A percentile compares a stretch with the other conserved stretches of the same genome.
Evolutionary conservation across 768 basidiomycete genomes (phyloP).

Genomic region (Plicaturopsis crispa): DNA sequence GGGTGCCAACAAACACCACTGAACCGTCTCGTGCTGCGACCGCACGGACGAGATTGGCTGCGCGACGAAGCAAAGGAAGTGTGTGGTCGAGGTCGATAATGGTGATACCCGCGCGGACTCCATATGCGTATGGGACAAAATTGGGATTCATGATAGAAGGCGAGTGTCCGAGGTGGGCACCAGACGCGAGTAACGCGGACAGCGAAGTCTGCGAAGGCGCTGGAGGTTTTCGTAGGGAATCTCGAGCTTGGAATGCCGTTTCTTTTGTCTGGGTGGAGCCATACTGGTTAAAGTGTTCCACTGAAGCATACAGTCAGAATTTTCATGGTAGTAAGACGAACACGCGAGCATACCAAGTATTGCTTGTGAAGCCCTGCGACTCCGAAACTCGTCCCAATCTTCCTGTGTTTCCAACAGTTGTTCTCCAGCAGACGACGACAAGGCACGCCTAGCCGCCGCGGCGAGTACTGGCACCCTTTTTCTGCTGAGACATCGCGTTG

Average conservation of each 20-base stretch:
- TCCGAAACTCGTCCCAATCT: conserved; percentile 64
- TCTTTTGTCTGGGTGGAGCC: conserved; percentile 72
- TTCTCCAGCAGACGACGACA: conserved; percentile 19
- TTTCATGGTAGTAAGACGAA: conserved; percentile 9
- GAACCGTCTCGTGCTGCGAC: conserved; percentile 76
- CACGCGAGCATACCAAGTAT: conserved; percentile 40
- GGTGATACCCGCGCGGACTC: conserved; percentile 80
- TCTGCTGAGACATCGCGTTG: no score
- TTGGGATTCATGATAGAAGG: conserved; percentile 80
- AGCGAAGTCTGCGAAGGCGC: conserved; percentile 61
- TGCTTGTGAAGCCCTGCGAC: conserved; percentile 47
- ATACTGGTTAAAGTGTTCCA: conserved; percentile 54
- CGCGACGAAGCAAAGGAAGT: conserved; percentile 83
- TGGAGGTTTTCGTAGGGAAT: conserved; percentile 55
- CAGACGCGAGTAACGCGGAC: conserved; percentile 86
- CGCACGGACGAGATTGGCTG: conserved; percentile 79
- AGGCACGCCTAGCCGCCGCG: conserved; percentile 11
- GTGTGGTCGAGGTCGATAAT: conserved; percentile 95
- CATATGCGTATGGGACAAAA: conserved; percentile 90
- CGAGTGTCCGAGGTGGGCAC: conserved; percentile 91
- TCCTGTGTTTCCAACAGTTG: conserved; percentile 35
- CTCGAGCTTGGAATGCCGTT: conserved; percentile 67
- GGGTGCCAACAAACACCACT: conserved; percentile 87
- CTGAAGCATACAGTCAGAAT: conserved; percentile 30
- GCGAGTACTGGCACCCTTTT: no score